These are phyloP conservation scores for Dothiorella sarmentorum DNA, from an alignment of 2,329 filamentous ascomycete genomes.

Conservation along the genomic window DNA sequence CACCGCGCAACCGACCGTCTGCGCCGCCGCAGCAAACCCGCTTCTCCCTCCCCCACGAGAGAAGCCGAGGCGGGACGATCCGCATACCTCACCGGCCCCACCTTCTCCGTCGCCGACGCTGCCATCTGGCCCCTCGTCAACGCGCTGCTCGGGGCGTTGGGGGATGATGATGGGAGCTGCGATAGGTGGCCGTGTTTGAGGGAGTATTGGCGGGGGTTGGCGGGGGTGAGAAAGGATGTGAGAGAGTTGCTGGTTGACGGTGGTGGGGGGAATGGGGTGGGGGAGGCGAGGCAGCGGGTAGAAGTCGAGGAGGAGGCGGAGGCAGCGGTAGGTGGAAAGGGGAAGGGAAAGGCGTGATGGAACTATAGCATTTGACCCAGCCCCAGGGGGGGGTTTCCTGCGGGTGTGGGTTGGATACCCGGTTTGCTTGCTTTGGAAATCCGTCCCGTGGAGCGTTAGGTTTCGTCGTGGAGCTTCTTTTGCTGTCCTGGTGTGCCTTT, in stretches of 20 bases:
- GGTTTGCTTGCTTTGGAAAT: too few relatives aligned
- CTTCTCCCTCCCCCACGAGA: background rate
- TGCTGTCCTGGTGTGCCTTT: background rate
- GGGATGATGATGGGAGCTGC: background rate
- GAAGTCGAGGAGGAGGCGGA: background rate
- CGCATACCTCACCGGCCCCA: constrained; percentile 28
- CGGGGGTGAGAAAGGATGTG: background rate
- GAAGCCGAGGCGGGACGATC: background rate
- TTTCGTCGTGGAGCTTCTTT: background rate
- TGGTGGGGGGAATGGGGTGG: background rate
- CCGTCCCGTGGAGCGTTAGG: too few relatives aligned
- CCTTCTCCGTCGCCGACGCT: constrained; percentile 34
- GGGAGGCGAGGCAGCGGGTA: background rate
- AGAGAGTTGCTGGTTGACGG: background rate
- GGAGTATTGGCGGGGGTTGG: background rate
- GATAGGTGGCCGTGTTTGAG: background rate
- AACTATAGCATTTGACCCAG: too few relatives aligned
- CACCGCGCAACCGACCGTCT: background rate
- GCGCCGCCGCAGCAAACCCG: background rate
- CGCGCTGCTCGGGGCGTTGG: constrained; percentile 25
- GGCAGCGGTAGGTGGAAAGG: background rate
- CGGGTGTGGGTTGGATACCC: background rate
- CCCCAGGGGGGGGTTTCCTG: too few relatives aligned
- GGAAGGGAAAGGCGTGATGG: background rate
- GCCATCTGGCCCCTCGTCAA: constrained; percentile 33